phyloP scores from a whole-genome alignment of 345 rosid genomes.

The Arabidopsis arenosa region DNA sequence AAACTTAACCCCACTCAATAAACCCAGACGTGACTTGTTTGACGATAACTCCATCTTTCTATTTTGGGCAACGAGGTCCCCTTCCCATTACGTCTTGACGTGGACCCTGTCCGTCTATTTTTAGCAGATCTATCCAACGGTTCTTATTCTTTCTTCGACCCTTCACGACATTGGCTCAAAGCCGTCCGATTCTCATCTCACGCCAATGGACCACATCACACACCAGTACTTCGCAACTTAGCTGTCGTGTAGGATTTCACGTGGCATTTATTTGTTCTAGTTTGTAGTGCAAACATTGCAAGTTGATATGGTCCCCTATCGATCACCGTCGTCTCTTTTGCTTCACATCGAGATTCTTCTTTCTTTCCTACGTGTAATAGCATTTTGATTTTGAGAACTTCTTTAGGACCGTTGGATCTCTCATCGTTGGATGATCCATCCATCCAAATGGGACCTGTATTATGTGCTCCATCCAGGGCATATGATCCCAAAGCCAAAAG shows the following conservation, averaged over 20 bases:
- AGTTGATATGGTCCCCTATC: conserved; percentile 39
- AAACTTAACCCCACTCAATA: conserved; percentile 36
- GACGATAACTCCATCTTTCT: conserved; percentile 43
- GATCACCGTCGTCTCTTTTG: conserved; percentile 26
- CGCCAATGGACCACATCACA: conserved; percentile 41
- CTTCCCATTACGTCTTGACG: conserved; percentile 43
- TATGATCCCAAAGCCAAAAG: conserved; percentile 33
- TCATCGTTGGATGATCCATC: conserved; percentile 26
- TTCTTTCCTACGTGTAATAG: conserved; percentile 35
- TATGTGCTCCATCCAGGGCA: conserved; percentile 34
- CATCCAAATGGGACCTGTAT: conserved; percentile 21
- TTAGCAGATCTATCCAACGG: conserved; percentile 41
- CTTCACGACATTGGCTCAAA: conserved; percentile 3
- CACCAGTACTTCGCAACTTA: conserved; percentile 44
- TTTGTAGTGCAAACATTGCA: conserved; percentile 36
- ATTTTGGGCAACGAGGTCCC: conserved; percentile 41
- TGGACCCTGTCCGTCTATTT: conserved; percentile 43
- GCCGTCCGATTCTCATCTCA: conserved; percentile 37
- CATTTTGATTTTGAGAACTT: conserved; percentile 17
- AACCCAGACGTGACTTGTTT: conserved; percentile 43
- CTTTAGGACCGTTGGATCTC: conserved; percentile 35
- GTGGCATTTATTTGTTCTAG: conserved; percentile 49
- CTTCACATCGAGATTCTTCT: conserved; percentile 41
- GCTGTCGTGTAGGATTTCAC: conserved; percentile 49
- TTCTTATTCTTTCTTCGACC: conserved; percentile 10